Percentiles rank a stretch among this genome's conserved stretches.
phyloP scores from a whole-genome alignment of 352 stramenopile species.

The Phytopythium helicoides region DNA sequence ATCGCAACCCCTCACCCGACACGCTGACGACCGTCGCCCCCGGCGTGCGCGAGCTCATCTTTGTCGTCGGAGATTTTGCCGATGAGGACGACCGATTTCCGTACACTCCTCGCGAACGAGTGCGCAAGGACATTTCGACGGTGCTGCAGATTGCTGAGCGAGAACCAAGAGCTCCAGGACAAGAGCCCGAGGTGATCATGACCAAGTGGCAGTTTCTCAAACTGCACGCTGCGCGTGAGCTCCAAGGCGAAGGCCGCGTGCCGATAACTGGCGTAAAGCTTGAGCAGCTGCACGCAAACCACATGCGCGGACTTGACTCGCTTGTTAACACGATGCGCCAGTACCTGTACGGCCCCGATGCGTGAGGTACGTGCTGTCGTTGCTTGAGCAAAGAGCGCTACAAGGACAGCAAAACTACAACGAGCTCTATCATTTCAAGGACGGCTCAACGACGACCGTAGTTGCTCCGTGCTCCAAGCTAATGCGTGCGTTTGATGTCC shows the following conservation, averaged over 20 bases:
- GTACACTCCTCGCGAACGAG: constrained; percentile 15
- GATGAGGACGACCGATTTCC: constrained; percentile 28
- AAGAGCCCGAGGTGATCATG: constrained; percentile 4
- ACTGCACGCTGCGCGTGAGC: background rate
- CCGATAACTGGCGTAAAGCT: background rate
- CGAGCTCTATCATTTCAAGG: too few species aligned
- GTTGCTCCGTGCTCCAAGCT: too few species aligned
- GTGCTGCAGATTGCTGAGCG: constrained; percentile 1
- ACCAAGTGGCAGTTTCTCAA: constrained; percentile 11
- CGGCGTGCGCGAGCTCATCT: constrained; percentile 13
- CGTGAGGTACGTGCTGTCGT: too few species aligned
- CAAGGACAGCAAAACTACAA: too few species aligned
- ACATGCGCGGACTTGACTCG: constrained; percentile 3
- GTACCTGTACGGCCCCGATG: constrained; percentile 1
- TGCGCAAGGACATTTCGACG: constrained; percentile 24
- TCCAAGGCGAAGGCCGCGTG: background rate
- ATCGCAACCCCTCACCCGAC: too few species aligned
- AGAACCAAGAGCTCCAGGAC: background rate
- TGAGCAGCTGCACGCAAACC: constrained; percentile 1
- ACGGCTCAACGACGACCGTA: too few species aligned
- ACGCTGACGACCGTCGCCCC: too few species aligned
- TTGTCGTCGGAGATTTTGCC: constrained; percentile 28
- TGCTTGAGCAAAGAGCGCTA: too few species aligned
- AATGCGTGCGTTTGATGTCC: too few species aligned
- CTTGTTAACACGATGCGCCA: constrained; percentile 2